Conservation (phyloP, 2,329 filamentous ascomycete genomes). For the Aureobasidium musti region DNA sequence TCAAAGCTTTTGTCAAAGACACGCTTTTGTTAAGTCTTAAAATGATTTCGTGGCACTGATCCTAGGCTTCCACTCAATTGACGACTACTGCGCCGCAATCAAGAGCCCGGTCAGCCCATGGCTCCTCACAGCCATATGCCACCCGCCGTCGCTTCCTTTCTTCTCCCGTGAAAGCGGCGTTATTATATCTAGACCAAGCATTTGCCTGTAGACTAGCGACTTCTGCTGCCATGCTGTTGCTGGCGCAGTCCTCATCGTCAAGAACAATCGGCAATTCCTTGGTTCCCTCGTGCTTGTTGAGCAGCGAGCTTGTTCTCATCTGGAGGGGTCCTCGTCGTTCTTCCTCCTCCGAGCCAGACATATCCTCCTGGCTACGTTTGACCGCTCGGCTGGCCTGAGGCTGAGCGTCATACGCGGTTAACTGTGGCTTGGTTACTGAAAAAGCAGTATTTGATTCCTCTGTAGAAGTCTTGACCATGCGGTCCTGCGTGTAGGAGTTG, state of each 20-base stretch:
- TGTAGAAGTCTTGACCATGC: slow-evolving; percentile 1
- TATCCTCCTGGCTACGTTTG: slow-evolving; percentile 14
- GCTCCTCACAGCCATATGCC: slow-evolving; percentile 1
- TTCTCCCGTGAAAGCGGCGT: background rate
- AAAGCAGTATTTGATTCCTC: slow-evolving; percentile 7
- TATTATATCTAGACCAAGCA: background rate
- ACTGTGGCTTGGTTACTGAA: background rate
- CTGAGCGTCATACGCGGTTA: slow-evolving; percentile 29
- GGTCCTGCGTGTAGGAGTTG: slow-evolving; percentile 33
- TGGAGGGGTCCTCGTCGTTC: background rate
- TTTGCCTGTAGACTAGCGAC: background rate
- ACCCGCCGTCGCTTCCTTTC: slow-evolving; percentile 10
- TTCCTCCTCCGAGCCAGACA: slow-evolving; percentile 3
- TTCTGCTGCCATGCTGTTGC: slow-evolving; percentile 22
- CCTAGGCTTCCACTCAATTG: background rate
- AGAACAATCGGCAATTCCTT: slow-evolving; percentile 17
- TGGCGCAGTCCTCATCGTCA: slow-evolving; percentile 24
- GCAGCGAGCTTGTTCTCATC: slow-evolving; percentile 1
- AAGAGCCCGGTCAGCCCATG: slow-evolving; percentile 5
- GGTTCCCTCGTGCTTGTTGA: background rate
- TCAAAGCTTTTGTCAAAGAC: slow-evolving; percentile 21
- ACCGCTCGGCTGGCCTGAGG: slow-evolving; percentile 29
- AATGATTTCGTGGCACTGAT: background rate
- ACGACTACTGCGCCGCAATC: slow-evolving; percentile 23
- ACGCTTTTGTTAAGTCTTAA: background rate